Conservation (phyloP, 441 rosid genomes). For the Jatropha podagrica region DNA sequence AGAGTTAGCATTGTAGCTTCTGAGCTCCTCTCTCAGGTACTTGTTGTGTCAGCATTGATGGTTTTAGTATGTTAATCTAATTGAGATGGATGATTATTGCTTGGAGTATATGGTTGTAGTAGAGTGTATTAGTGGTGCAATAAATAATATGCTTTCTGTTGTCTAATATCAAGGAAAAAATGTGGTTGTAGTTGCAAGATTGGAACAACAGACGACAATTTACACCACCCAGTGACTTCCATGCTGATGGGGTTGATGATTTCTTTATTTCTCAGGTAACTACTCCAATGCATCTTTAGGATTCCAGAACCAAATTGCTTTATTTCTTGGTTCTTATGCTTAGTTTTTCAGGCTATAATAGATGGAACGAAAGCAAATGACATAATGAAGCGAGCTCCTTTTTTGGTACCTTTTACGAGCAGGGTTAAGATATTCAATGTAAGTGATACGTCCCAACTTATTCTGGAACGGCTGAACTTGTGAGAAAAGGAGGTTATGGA, state of each 20-base stretch:
- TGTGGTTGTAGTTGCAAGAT: constrained; percentile 77
- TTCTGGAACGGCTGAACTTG: constrained; percentile 4
- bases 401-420: constrained; percentile 94
- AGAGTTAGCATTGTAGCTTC: constrained; percentile 78
- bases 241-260: constrained; percentile 91
- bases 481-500: not conserved
- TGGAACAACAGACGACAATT: constrained; percentile 94
- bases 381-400: constrained; percentile 96
- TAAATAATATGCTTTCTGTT: constrained; percentile 11
- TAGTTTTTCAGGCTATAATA: constrained; percentile 60
- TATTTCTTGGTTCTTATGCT: constrained; percentile 28
- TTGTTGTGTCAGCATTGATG: constrained; percentile 12
- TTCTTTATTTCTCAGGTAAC: constrained; percentile 90
- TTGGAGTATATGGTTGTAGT: not conserved
- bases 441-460: constrained; percentile 39
- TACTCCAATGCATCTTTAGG: constrained; percentile 25
- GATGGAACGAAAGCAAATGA: constrained; percentile 93
- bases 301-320: constrained; percentile 1
- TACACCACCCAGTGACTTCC: constrained; percentile 80
- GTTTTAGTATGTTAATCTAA: not conserved
- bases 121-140: constrained; percentile 16
- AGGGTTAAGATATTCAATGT: constrained; percentile 95
- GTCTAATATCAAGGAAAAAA: constrained; percentile 24
- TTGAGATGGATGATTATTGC: not conserved
- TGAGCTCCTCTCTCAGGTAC: constrained; percentile 95